Evolutionary conservation across 2,329 filamentous ascomycete genomes (phyloP).

Genomic region (Fusarium sp.): DNA sequence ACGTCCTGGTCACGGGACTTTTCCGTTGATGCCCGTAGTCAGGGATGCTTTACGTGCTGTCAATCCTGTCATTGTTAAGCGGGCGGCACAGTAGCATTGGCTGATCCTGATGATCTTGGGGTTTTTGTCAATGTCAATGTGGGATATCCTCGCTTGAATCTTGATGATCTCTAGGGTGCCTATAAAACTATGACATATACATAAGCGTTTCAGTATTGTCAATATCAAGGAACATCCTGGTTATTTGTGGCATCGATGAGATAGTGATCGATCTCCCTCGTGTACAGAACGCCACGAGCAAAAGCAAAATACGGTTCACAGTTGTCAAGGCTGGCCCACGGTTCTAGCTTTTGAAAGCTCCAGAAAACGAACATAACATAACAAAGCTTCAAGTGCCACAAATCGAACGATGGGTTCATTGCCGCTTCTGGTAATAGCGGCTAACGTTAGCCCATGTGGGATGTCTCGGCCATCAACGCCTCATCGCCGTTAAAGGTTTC

Average conservation of each 20-base stretch:
- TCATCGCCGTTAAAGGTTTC: constrained; percentile 32
- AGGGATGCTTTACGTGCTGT: neutral
- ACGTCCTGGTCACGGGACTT: constrained; percentile 4
- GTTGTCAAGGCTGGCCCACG: constrained; percentile 26
- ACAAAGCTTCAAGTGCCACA: constrained; percentile 27
- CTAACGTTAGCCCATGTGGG: constrained; percentile 30
- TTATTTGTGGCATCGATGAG: neutral
- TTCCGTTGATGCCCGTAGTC: neutral
- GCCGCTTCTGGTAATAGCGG: constrained; percentile 34
- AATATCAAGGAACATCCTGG: neutral
- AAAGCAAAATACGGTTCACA: constrained; percentile 14
- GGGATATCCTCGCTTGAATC: neutral
- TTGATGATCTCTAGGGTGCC: neutral
- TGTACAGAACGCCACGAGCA: neutral
- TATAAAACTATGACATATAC: neutral
- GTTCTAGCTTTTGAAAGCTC: neutral
- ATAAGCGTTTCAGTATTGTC: neutral
- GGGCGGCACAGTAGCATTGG: neutral
- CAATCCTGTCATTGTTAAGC: neutral
- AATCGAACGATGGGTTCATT: constrained; percentile 26
- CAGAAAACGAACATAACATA: neutral
- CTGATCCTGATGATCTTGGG: neutral
- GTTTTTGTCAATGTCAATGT: neutral
- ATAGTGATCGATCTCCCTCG: neutral
- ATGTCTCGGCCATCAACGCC: constrained; percentile 35